Evolutionary conservation across 2,329 filamentous ascomycete species (phyloP), one percentile per base, ranked within the genome.

Genomic region (Keithomyces neogunnii): DNA sequence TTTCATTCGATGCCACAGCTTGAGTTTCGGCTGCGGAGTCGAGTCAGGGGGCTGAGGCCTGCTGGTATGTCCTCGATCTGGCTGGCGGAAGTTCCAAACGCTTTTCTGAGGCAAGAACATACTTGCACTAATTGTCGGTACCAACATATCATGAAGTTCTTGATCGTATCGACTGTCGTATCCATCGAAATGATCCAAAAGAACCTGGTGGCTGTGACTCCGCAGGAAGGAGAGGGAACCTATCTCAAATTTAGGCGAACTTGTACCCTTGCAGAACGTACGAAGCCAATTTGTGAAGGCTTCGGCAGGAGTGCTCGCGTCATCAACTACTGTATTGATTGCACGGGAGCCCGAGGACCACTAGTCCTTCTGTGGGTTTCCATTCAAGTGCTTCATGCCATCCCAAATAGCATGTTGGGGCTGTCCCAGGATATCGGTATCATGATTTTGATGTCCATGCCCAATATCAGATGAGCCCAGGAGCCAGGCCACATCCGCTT

Each of bases 191-290:
- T 74, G 71, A 31, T 73, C 61, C 53, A 80, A 75, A 51, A 78
- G 76, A 10, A 68, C 64, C 48, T 67, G 65, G 51, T 80, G 74
- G 26, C 70, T 64, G 42, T 69, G 62, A 52, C 69, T 67, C 39
- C 77, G 73, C 60, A 80, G 78, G 62, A 79, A 78, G 3, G 64
- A 60, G 33, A 76, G 63, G 30, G 70, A 74, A 49, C 75, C 78
- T 56, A 81, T 73, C 59, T 81, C 78, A 52, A 81, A 78, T 53
- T 76, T 76, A 8, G 73, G 72, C 53, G 75, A 75, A 60, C 76
- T 71, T 50, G 74, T 72, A 57, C 72, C 72, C 55, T 74, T 75
- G 64, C 74, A 78, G 52, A 73, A 68, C 13, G 69, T 65, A 48
- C 60, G 55, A 52, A 69, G 52, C 57, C 66, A 66, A 39, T 62